These are phyloP conservation scores for Monosporascus ibericus DNA, from an alignment of 2,329 filamentous ascomycete species.

Conservation along the genomic window DNA sequence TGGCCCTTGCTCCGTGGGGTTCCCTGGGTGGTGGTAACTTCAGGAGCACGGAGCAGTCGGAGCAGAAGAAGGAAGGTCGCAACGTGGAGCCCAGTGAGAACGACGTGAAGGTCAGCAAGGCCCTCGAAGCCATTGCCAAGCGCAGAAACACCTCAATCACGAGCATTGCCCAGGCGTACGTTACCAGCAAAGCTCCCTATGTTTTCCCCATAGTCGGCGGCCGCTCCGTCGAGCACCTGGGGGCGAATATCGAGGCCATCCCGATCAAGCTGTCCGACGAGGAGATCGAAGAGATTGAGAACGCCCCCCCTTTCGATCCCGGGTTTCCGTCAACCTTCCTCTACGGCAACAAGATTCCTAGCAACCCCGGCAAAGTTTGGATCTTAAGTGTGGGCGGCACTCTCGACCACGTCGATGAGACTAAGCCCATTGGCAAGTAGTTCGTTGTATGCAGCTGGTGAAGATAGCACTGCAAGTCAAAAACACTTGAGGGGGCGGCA, in stretches of 20 bases:
- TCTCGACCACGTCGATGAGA: too few relatives aligned
- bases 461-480: too few relatives aligned
- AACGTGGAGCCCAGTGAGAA: background rate
- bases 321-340: slow-evolving; percentile 36
- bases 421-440: too few relatives aligned
- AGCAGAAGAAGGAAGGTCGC: slow-evolving; percentile 39
- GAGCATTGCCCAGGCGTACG: slow-evolving; percentile 44
- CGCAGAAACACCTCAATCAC: slow-evolving; percentile 48
- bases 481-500: too few relatives aligned
- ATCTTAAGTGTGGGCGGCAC: too few relatives aligned
- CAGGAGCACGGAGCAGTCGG: slow-evolving; percentile 31
- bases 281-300: slow-evolving; percentile 45
- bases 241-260: slow-evolving; percentile 46
- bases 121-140: slow-evolving; percentile 51
- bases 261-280: slow-evolving; percentile 37
- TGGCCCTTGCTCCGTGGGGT: slow-evolving; percentile 54
- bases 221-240: slow-evolving; percentile 40
- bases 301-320: slow-evolving; percentile 40
- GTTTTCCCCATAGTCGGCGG: slow-evolving; percentile 44
- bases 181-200: slow-evolving; percentile 36
- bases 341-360: too few relatives aligned
- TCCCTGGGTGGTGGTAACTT: slow-evolving; percentile 43
- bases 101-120: slow-evolving; percentile 30
- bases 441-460: too few relatives aligned
- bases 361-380: too few relatives aligned